These are phyloP conservation scores for Chenopodium suecicum DNA, from an alignment of 148 eudicot genomes.

Conservation along the genomic window DNA sequence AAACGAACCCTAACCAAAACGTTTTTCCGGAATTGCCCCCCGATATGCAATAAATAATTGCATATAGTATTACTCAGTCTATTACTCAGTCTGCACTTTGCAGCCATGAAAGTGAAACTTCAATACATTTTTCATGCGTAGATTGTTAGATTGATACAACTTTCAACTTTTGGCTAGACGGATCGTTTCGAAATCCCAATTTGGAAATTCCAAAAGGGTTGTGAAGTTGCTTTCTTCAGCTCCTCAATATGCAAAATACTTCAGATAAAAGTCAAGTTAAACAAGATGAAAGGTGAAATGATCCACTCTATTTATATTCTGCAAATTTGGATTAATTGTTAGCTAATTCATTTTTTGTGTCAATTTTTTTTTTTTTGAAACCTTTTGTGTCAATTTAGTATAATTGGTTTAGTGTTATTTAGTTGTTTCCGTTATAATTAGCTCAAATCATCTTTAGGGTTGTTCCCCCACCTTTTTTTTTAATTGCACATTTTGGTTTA, in stretches of 20 bases:
- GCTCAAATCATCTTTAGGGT: background rate
- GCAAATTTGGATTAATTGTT: background rate
- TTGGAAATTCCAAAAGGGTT: background rate
- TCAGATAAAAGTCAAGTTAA: slow-evolving; percentile 10
- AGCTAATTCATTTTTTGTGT: background rate
- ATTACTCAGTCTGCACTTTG: background rate
- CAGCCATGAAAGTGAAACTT: background rate
- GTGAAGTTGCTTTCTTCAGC: background rate
- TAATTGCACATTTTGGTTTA: background rate
- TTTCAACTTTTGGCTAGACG: background rate
- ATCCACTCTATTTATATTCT: background rate
- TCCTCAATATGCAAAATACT: slow-evolving; percentile 24
- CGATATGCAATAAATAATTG: too few relatives aligned
- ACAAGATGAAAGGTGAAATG: slow-evolving; percentile 13
- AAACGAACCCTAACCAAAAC: too few relatives aligned
- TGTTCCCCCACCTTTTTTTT: background rate
- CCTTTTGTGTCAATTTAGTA: background rate
- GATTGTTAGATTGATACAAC: slow-evolving; percentile 5
- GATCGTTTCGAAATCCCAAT: background rate
- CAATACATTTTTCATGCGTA: background rate
- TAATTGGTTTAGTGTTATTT: background rate
- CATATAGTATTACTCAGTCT: too few relatives aligned
- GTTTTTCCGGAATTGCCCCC: too few relatives aligned
- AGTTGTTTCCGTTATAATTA: background rate
- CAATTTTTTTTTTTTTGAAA: too few relatives aligned